These are phyloP conservation scores for Rhizoclosmatium sp. DNA, from an alignment of 192 early-diverging fungal species.

Conservation along the genomic window DNA sequence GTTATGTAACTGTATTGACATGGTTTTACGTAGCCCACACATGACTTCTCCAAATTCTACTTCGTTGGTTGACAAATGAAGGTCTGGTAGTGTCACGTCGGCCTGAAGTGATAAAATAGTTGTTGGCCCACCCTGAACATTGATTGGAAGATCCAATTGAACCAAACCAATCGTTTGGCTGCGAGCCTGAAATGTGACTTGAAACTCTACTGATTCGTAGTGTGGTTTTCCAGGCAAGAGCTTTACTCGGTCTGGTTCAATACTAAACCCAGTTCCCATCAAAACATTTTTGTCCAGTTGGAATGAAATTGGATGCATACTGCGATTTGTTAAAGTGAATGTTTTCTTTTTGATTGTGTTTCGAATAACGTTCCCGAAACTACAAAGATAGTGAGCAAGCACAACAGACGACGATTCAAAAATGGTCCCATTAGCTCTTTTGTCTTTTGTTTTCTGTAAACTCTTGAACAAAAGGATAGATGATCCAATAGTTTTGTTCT, in stretches of 20 bases:
- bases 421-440: slow-evolving; percentile 39
- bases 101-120: slow-evolving; percentile 52
- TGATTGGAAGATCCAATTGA: slow-evolving; percentile 52
- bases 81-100: slow-evolving; percentile 57
- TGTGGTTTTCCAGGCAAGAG: slow-evolving; percentile 52
- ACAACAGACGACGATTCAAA: slow-evolving; percentile 53
- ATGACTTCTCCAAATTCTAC: slow-evolving; percentile 65
- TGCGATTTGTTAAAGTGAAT: slow-evolving; percentile 53
- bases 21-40: slow-evolving; percentile 58
- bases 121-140: slow-evolving; percentile 59
- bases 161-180: slow-evolving; percentile 43
- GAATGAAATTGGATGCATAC: slow-evolving; percentile 50
- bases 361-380: slow-evolving; percentile 64
- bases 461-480: slow-evolving; percentile 52
- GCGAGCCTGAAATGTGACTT: slow-evolving; percentile 53
- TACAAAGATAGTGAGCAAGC: slow-evolving; percentile 58
- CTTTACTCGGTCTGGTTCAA: slow-evolving; percentile 65
- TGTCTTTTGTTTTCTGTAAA: slow-evolving; percentile 48
- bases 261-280: slow-evolving; percentile 53
- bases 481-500: slow-evolving; percentile 57
- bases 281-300: slow-evolving; percentile 49
- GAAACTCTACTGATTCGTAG: slow-evolving; percentile 52
- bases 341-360: slow-evolving; percentile 56
- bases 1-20: slow-evolving; percentile 56
- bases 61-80: slow-evolving; percentile 47